These are phyloP conservation scores for Umbelopsis ramanniana DNA, from an alignment of 192 early-diverging fungal species.

Conservation along the genomic window DNA sequence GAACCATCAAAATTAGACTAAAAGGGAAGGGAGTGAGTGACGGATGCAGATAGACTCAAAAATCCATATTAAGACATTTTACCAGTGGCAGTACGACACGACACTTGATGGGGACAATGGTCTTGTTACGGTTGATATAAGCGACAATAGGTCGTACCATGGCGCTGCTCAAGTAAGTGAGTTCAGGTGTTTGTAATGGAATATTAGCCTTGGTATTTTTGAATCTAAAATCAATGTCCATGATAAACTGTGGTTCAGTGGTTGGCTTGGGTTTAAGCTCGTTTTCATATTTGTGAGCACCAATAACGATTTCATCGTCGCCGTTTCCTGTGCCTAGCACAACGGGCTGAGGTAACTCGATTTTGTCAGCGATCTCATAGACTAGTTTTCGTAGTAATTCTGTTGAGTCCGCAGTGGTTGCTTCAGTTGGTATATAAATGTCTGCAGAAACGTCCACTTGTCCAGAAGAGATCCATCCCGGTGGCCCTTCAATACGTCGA, in stretches of 20 bases:
- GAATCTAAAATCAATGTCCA: constrained; percentile 85
- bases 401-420: constrained; percentile 41
- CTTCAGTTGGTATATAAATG: constrained; percentile 63
- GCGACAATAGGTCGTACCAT: constrained; percentile 92
- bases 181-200: constrained; percentile 70
- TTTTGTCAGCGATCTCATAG: constrained; percentile 71
- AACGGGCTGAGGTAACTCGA: constrained; percentile 59
- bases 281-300: constrained; percentile 22
- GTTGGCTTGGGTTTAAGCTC: constrained; percentile 35
- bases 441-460: constrained; percentile 81
- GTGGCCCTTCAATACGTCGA: constrained; percentile 80
- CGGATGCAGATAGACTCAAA: background rate
- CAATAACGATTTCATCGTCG: constrained; percentile 53
- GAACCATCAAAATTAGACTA: constrained; percentile 90
- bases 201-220: constrained; percentile 91
- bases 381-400: constrained; percentile 66
- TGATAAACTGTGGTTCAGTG: constrained; percentile 45
- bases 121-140: constrained; percentile 93
- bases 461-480: constrained; percentile 93
- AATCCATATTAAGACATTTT: constrained; percentile 26
- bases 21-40: background rate
- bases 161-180: constrained; percentile 81
- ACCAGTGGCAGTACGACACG: constrained; percentile 77
- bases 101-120: constrained; percentile 81
- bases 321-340: constrained; percentile 51